Evolutionary conservation across 805 yeast genomes (phyloP).

Genomic region (Candida peoriensis): DNA sequence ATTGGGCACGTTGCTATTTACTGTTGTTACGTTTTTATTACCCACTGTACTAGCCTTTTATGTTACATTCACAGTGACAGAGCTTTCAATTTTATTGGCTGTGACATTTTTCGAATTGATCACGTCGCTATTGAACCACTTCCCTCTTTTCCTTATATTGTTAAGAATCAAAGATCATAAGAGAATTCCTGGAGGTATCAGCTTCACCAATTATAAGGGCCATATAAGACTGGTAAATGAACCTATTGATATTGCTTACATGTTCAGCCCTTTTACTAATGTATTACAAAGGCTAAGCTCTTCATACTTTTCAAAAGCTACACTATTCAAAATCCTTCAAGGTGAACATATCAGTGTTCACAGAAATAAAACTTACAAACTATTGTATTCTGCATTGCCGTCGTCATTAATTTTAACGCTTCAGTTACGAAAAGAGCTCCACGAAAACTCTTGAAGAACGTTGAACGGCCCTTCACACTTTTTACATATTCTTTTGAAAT

Average conservation of each 20-base stretch:
- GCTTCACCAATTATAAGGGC: conserved; percentile 16
- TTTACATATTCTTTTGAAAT: neutral
- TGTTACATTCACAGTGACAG: conserved; percentile 57
- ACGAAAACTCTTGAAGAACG: neutral
- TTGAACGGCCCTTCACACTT: too few relatives aligned
- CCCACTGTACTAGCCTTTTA: conserved; percentile 91
- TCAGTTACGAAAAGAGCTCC: conserved; percentile 5
- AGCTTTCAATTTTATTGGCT: conserved; percentile 44
- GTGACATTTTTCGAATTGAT: conserved; percentile 52
- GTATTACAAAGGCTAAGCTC: conserved; percentile 35
- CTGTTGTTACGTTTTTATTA: conserved; percentile 66
- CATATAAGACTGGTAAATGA: conserved; percentile 33
- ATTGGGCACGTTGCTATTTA: conserved; percentile 84
- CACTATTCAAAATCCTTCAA: conserved; percentile 34
- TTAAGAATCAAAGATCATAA: conserved; percentile 75
- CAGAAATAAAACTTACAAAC: conserved; percentile 42
- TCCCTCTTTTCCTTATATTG: conserved; percentile 80
- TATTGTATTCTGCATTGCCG: conserved; percentile 51
- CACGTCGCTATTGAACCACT: conserved; percentile 68
- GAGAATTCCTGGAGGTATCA: conserved; percentile 59
- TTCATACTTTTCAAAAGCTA: conserved; percentile 37
- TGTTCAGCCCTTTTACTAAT: conserved; percentile 44
- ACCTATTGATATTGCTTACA: conserved; percentile 38
- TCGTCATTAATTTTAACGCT: conserved; percentile 14
- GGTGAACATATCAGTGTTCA: conserved; percentile 43